A percentile compares a stretch with the other conserved stretches of the same genome.
Conservation (phyloP, 768 basidiomycete genomes). For the Tulasnella calospora region DNA sequence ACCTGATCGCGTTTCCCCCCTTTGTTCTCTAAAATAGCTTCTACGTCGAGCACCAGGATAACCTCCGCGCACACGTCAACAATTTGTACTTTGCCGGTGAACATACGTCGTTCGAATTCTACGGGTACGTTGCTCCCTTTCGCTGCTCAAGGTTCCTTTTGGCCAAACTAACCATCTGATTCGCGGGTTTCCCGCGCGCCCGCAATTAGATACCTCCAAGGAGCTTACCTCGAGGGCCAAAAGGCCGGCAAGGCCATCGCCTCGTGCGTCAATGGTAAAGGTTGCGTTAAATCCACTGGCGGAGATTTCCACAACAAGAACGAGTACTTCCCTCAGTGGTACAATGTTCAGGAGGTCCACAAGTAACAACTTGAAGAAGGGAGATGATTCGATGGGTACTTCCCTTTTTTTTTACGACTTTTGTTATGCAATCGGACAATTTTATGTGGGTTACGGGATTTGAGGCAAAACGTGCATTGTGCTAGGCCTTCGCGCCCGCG, state of each 20-base stretch:
- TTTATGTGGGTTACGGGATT: too few relatives aligned
- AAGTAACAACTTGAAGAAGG: not conserved
- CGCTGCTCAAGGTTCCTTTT: too few relatives aligned
- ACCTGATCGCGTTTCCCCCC: too few relatives aligned
- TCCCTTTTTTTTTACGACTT: too few relatives aligned
- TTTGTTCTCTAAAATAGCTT: slow-evolving; percentile 3
- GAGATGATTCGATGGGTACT: not conserved
- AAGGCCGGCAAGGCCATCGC: slow-evolving; percentile 1
- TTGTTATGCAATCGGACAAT: too few relatives aligned
- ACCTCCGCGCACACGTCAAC: slow-evolving; percentile 18
- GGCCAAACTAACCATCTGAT: too few relatives aligned
- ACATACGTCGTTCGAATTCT: slow-evolving; percentile 13
- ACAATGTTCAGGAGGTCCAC: not conserved
- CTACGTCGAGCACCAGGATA: slow-evolving; percentile 25
- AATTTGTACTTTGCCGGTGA: slow-evolving; percentile 23
- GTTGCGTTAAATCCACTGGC: not conserved
- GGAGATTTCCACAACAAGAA: not conserved
- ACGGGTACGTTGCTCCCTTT: not conserved
- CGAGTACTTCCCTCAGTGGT: slow-evolving; percentile 10
- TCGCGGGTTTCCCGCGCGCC: too few relatives aligned
- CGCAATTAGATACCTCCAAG: slow-evolving; percentile 17
- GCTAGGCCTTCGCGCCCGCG: too few relatives aligned
- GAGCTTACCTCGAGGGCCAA: slow-evolving; percentile 22
- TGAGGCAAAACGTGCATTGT: too few relatives aligned
- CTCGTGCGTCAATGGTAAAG: not conserved